phyloP scores from a whole-genome alignment of 177 flowering plant species.

The Vitis hybrid region DNA sequence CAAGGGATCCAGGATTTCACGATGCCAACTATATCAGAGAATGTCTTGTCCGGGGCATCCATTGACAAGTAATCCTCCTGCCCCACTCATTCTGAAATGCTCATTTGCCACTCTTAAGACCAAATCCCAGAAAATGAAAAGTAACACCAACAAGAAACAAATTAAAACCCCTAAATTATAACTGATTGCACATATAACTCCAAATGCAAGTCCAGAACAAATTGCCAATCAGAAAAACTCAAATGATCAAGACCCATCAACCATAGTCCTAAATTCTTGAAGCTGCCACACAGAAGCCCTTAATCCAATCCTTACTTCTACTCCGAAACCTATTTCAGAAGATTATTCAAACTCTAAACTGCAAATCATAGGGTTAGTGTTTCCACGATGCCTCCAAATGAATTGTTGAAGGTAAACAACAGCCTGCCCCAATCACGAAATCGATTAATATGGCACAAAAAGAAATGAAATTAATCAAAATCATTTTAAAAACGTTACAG shows the following conservation, averaged over 20 bases:
- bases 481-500: not conserved
- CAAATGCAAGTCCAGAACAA: not conserved
- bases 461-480: not conserved
- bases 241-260: not conserved
- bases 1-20: slow-evolving; percentile 79
- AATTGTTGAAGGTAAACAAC: not conserved
- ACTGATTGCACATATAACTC: not conserved
- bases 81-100: slow-evolving; percentile 59
- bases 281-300: not conserved
- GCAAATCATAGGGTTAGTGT: too few species aligned
- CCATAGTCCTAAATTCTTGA: not conserved
- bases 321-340: not conserved
- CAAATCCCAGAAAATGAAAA: slow-evolving; percentile 3
- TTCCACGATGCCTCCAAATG: too few species aligned
- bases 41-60: slow-evolving; percentile 56
- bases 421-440: not conserved
- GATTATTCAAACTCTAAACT: not conserved
- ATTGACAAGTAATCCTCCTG: slow-evolving; percentile 46
- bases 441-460: not conserved
- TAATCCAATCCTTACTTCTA: too few species aligned
- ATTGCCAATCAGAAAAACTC: not conserved
- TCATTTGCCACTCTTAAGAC: slow-evolving; percentile 44
- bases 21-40: slow-evolving; percentile 50
- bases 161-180: not conserved
- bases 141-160: not conserved